phyloP scores from a whole-genome alignment of 768 basidiomycete genomes.

The Botryobasidium botryosum region DNA sequence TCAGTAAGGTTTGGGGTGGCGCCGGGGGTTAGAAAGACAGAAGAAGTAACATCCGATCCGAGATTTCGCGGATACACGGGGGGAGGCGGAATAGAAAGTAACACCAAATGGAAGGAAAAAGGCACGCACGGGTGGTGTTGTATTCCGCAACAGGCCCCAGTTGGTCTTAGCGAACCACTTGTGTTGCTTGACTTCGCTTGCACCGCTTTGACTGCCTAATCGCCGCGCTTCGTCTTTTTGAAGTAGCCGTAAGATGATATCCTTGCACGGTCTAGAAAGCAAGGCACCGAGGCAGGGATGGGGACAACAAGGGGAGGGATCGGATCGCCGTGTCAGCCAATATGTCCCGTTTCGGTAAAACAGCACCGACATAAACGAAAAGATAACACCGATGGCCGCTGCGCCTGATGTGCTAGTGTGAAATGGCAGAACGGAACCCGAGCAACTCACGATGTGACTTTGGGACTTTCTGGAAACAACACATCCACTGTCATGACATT shows the following conservation, averaged over 20 bases:
- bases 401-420: no score
- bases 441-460: conserved; percentile 58
- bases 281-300: no score
- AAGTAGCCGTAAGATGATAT: conserved; percentile 68
- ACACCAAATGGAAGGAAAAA: not conserved
- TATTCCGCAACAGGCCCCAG: conserved; percentile 90
- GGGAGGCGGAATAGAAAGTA: not conserved
- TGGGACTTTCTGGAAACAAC: conserved; percentile 71
- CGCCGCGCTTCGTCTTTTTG: conserved; percentile 84
- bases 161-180: conserved; percentile 95
- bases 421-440: not conserved
- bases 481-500: conserved; percentile 84
- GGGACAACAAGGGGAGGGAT: no score
- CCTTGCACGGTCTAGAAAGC: conserved; percentile 66
- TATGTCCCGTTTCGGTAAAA: no score
- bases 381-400: no score
- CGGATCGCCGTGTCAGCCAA: no score
- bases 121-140: conserved; percentile 70
- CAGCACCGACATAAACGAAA: no score
- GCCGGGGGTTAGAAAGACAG: not conserved
- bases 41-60: not conserved
- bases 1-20: conserved; percentile 4
- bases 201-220: conserved; percentile 82
- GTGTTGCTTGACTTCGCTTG: conserved; percentile 97
- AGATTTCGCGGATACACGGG: conserved; percentile 9